Base-by-base conservation (phyloP, 164 flowering plant genomes). In the Saururus chinensis region DNA sequence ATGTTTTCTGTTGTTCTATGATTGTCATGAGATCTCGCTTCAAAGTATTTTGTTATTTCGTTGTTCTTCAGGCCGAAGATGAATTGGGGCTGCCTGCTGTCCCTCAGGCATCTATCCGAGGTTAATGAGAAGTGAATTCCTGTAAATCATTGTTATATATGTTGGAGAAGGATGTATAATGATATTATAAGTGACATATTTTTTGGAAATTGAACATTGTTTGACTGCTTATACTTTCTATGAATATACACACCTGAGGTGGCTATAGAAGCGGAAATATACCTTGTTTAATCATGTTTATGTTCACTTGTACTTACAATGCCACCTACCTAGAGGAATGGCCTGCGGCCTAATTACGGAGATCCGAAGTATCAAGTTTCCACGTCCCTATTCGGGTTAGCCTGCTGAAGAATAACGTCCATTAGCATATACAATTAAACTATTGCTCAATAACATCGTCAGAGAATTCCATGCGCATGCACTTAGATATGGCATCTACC, bases 81-180 rank as follows among this genome's bases (percentile, higher is more conserved):
- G 96, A 87, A 70, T 65, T 77, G 51, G 95, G 92, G 25, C 74
- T 89, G 57, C 92, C 96, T 40, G 73, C 91, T 56, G 96, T 92
- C 0, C 98, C 95, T 64, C 82, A 71, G 42, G 96, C 96, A 57
- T 82, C 96, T 6, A 59, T 88, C 63, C 96, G 98, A 42, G 84
- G 82, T 69, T 92, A 76, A 62, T 26, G 40, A 22, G 21, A 41
- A 9, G 12, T 19, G 7, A 26, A 22, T 22, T 21, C 23, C 54
- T 58, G 19, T 22, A 56, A 55, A n/a, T 42, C 37, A 54, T 55
- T 41, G 30, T 49, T 23, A 37, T 59, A 21, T 57, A 14, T 20
- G 56, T 53, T 53, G 56, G 22, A 20, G 22, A 53, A 2, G 22
- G 22, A 2, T 20, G 25, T 20, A 9, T 53, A 53, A 23, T 21